Evolutionary conservation across 139 green algal genomes (phyloP).

Genomic region (Trebouxia sp.): DNA sequence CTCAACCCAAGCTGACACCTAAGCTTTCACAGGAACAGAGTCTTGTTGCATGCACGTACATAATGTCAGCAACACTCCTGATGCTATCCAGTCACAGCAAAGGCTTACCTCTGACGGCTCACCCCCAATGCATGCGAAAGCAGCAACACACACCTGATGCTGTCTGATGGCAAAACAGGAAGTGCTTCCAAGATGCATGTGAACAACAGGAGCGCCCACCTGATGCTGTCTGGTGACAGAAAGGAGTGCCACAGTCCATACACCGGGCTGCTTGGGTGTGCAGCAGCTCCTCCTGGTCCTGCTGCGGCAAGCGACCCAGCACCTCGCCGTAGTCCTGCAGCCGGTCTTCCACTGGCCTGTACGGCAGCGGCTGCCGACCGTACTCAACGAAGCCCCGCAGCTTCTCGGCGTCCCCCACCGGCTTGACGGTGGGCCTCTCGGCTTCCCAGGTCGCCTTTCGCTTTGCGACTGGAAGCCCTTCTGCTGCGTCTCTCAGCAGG

Average conservation of each 20-base stretch:
- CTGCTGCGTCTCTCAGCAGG: constrained; percentile 54
- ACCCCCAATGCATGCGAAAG: background rate
- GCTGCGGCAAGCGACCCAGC: constrained; percentile 39
- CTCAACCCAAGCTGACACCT: no score
- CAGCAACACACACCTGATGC: constrained; percentile 12
- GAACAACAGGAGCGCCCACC: background rate
- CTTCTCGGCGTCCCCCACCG: constrained; percentile 64
- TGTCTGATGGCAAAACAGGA: constrained; percentile 85
- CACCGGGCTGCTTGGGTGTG: constrained; percentile 91
- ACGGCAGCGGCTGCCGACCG: constrained; percentile 76
- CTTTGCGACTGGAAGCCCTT: constrained; percentile 61
- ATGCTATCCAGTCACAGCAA: background rate
- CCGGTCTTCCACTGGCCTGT: constrained; percentile 81
- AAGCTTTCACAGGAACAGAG: no score
- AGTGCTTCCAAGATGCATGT: background rate
- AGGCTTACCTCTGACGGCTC: background rate
- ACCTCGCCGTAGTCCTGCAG: constrained; percentile 93
- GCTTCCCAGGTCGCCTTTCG: constrained; percentile 69
- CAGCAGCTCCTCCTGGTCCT: constrained; percentile 68
- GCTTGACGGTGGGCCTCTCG: constrained; percentile 65
- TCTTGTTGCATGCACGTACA: no score
- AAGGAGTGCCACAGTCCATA: constrained; percentile 98
- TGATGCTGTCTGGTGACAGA: constrained; percentile 81
- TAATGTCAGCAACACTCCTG: no score
- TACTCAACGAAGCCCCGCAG: constrained; percentile 88